Conservation (phyloP, 345 rosid species). For the Pistacia atlantica region DNA sequence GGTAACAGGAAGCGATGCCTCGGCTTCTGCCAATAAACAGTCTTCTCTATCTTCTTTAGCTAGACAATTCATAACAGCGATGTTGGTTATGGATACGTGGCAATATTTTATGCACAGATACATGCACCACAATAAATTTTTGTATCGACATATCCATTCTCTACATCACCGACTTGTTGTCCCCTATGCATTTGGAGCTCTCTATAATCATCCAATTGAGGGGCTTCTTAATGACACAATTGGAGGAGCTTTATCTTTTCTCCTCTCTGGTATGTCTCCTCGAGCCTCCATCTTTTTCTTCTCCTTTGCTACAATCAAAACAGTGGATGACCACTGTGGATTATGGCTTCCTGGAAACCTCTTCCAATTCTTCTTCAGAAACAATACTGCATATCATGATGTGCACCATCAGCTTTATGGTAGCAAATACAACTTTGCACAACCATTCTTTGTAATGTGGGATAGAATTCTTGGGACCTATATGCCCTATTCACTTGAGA, state of each 20-base stretch:
- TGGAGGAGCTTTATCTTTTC: slow-evolving; percentile 81
- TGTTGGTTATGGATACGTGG: slow-evolving; percentile 83
- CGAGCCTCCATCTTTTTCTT: slow-evolving; percentile 80
- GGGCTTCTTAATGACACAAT: slow-evolving; percentile 78
- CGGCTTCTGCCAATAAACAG: slow-evolving; percentile 30
- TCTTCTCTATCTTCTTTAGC: slow-evolving; percentile 54
- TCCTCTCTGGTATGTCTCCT: slow-evolving; percentile 84
- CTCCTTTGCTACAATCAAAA: slow-evolving; percentile 88
- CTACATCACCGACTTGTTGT: slow-evolving; percentile 82
- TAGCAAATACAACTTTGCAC: slow-evolving; percentile 78
- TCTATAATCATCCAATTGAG: slow-evolving; percentile 80
- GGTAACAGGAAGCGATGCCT: slow-evolving; percentile 69
- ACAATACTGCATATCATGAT: slow-evolving; percentile 87
- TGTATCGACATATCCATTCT: slow-evolving; percentile 79
- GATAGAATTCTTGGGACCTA: slow-evolving; percentile 85
- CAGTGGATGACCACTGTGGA: slow-evolving; percentile 87
- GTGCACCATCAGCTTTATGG: slow-evolving; percentile 88
- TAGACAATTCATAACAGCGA: slow-evolving; percentile 70
- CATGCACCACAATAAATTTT: slow-evolving; percentile 83
- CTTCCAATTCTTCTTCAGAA: slow-evolving; percentile 67
- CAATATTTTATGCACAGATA: slow-evolving; percentile 86
- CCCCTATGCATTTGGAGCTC: slow-evolving; percentile 87
- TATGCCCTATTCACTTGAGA: slow-evolving; percentile 82
- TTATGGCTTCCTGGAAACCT: slow-evolving; percentile 83
- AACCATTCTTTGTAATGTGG: slow-evolving; percentile 81